phyloP scores from a whole-genome alignment of 306 rosid genomes.

The Adenanthera pavonina region DNA sequence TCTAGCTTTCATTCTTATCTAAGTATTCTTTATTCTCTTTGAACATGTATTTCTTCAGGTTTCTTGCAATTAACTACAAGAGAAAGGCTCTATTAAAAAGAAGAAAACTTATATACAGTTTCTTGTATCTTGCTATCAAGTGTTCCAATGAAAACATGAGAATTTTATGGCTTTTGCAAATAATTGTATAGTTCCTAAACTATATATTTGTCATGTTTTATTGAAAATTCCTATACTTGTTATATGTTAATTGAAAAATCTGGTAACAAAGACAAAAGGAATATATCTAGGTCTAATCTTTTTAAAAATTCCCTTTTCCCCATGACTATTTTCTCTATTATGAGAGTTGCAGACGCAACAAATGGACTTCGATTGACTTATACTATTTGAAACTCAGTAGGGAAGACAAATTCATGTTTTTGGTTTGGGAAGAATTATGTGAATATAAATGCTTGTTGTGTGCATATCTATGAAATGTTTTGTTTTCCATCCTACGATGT shows the following conservation, averaged over 20 bases:
- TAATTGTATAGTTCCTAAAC: background rate
- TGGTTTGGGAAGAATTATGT: slow-evolving; percentile 23
- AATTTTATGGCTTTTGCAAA: too few relatives aligned
- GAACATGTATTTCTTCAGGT: slow-evolving; percentile 9
- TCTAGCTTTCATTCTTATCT: background rate
- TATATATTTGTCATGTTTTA: background rate
- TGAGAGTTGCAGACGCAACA: background rate
- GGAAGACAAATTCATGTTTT: slow-evolving; percentile 1
- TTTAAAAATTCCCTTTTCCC: background rate
- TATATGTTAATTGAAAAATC: background rate
- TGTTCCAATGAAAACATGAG: too few relatives aligned
- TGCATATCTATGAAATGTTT: background rate
- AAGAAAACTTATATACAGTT: background rate
- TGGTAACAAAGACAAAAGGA: background rate
- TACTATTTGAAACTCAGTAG: background rate
- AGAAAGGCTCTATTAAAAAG: background rate
- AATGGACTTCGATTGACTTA: background rate
- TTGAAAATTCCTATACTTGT: background rate
- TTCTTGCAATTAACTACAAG: background rate
- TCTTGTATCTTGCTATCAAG: background rate
- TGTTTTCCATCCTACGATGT: background rate
- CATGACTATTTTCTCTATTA: background rate
- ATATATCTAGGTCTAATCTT: background rate
- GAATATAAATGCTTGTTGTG: slow-evolving; percentile 35
- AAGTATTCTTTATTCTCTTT: slow-evolving; percentile 9